phyloP scores from a whole-genome alignment of 345 rosid species.

The Acer campestre region DNA sequence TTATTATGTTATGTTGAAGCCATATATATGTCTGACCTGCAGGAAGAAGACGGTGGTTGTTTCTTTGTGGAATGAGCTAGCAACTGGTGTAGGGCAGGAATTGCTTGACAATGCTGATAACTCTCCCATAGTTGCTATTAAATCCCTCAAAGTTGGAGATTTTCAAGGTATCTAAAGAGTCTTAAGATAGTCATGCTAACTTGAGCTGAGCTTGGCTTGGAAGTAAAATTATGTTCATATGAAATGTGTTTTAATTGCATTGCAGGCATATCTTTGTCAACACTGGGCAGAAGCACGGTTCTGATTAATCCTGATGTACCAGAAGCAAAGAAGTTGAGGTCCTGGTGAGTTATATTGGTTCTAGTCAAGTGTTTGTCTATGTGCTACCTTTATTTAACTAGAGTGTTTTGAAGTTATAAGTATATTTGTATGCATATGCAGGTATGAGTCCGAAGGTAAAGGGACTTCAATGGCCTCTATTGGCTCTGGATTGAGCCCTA shows the following conservation, averaged over 20 bases:
- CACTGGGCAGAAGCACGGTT: conserved; percentile 64
- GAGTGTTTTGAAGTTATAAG: background rate
- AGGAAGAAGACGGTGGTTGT: conserved; percentile 85
- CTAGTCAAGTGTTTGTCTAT: background rate
- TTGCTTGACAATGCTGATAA: conserved; percentile 65
- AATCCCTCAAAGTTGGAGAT: conserved; percentile 86
- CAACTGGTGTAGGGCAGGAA: conserved; percentile 76
- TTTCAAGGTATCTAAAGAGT: conserved; percentile 67
- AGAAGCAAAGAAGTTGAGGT: conserved; percentile 68
- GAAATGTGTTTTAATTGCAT: background rate
- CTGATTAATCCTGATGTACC: conserved; percentile 70
- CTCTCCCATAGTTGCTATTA: conserved; percentile 76
- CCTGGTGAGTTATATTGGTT: conserved; percentile 49
- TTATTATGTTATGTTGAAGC: background rate
- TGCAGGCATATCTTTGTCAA: conserved; percentile 79
- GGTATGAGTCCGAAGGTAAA: conserved; percentile 92
- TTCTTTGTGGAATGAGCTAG: conserved; percentile 85
- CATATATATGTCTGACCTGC: conserved; percentile 4
- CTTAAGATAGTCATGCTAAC: too few relatives aligned
- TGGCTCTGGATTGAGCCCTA: conserved; percentile 63
- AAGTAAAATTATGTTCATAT: background rate
- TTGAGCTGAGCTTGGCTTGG: background rate
- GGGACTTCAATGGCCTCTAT: conserved; percentile 72
- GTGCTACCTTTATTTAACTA: background rate
- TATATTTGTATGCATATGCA: conserved; percentile 27